Conservation (phyloP, 352 stramenopile species). For the Pythium coloratum region DNA sequence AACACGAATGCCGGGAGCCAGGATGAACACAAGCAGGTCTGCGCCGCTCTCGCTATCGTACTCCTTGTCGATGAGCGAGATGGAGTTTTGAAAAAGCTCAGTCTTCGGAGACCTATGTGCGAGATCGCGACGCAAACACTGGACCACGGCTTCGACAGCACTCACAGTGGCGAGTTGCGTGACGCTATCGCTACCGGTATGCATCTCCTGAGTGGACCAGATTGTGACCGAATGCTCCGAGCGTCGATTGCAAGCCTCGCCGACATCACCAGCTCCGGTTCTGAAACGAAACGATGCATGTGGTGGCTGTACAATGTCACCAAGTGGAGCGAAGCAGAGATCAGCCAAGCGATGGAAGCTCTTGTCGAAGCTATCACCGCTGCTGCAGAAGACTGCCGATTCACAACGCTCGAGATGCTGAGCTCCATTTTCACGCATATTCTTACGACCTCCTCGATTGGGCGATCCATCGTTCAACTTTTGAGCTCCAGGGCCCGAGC, state of each 20-base stretch:
- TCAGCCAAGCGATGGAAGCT: background rate
- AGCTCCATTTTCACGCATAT: background rate
- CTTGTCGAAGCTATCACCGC: background rate
- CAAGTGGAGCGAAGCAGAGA: background rate
- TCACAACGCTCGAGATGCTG: background rate
- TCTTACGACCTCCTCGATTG: background rate
- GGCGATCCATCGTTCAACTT: background rate
- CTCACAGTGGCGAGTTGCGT: background rate
- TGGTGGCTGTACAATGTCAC: background rate
- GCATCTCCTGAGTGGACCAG: background rate
- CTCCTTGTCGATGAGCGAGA: constrained; percentile 10
- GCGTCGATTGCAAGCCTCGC: background rate
- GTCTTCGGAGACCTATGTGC: background rate
- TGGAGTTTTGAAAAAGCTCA: constrained; percentile 4
- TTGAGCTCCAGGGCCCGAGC: background rate
- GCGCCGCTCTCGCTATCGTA: background rate
- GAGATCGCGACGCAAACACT: background rate
- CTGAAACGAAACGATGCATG: background rate
- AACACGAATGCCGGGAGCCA: background rate
- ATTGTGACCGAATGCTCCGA: background rate
- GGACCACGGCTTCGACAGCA: background rate
- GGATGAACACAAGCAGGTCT: background rate
- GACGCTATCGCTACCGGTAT: background rate
- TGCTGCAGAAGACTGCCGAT: background rate
- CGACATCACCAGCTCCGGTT: background rate